Base-by-base conservation (phyloP, 805 yeast genomes). In the Metschnikowia orientalis region DNA sequence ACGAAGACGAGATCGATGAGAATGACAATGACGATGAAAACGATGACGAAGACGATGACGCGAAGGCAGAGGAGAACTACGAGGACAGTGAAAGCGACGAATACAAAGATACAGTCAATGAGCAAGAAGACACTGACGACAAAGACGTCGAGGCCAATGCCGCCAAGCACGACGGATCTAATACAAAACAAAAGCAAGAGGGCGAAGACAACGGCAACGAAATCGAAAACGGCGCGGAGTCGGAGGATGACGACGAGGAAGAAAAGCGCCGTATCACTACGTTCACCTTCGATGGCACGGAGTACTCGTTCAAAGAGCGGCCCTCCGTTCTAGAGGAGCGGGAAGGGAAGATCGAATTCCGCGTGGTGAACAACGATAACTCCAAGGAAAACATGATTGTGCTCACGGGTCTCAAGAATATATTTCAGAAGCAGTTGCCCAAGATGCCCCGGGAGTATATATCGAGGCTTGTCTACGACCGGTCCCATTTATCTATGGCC, bases 381-480 rank as follows among this genome's bases (percentile, higher is more conserved):
- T 71, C 88, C 2, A 72, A 73, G 40, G 98, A 92, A 50, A 86
- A 76, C 56, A 67, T 92, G 67, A 86, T 92, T 70, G 90, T 92
- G 30, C 66, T 92, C 42, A 92, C 97, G 0, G 99, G 99, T 1
- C 62, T 92, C 42, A 92, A 92, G 60, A 92, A 90, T 55, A 90
- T 92, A 44, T 92, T 92, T 58, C 98, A 92, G 56, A 89, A 89
- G 51, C 99, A 92, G 61, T 71, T 92, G 42, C 99, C 99, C 2
- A 90, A 92, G 60, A 92, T 92, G 99, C 99, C 99, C 13, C 75
- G 92, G 41, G 97, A 92, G 54, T 92, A 92, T 60, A 92, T 92
- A 52, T 87, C 96, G 5, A 67, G 98, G 45, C 71, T 92, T 41
- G 97, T 92, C 3, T 92, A 88, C 54, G 99, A 92, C 54, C 67